Evolutionary conservation across 2,329 filamentous ascomycete genomes (phyloP).

Genomic region (Colletotrichum sp.): DNA sequence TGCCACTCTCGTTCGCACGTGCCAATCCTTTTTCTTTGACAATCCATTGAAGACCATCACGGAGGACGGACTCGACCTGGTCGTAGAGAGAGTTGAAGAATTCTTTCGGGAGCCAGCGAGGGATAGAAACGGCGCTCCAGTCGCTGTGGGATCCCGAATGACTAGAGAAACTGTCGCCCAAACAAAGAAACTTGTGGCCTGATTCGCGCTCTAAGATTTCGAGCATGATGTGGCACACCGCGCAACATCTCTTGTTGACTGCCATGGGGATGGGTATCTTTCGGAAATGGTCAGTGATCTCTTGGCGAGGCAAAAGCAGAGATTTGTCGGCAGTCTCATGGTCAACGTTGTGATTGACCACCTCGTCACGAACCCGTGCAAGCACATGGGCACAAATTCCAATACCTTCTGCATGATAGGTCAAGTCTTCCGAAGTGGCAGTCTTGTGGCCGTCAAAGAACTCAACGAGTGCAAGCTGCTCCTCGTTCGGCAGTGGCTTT

Average conservation of each 20-base stretch:
- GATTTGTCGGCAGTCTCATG: not conserved
- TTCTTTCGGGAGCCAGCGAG: not conserved
- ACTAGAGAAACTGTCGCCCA: not conserved
- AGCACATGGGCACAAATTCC: not conserved
- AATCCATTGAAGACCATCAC: not conserved
- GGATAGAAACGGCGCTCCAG: not conserved
- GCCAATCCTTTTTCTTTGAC: not conserved
- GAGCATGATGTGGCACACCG: not conserved
- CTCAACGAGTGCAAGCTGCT: not conserved
- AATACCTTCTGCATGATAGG: not conserved
- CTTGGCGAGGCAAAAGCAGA: not conserved
- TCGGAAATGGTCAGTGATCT: not conserved
- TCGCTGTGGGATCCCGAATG: not conserved
- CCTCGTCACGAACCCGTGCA: not conserved
- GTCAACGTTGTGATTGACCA: not conserved
- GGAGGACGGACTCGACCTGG: not conserved
- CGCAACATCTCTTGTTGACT: not conserved
- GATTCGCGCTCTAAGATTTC: not conserved
- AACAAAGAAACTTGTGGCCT: not conserved
- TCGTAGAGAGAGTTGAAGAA: not conserved
- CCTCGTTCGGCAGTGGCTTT: not conserved
- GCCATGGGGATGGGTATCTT: not conserved
- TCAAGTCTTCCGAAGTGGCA: not conserved
- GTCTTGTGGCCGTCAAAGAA: too few relatives aligned
- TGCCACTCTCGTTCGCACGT: not conserved